Percentiles rank a stretch among this genome's conserved stretches.
These are phyloP conservation scores for Penicillium mononematosum DNA, from an alignment of 495 filamentous ascomycete genomes.

Conservation along the genomic window DNA sequence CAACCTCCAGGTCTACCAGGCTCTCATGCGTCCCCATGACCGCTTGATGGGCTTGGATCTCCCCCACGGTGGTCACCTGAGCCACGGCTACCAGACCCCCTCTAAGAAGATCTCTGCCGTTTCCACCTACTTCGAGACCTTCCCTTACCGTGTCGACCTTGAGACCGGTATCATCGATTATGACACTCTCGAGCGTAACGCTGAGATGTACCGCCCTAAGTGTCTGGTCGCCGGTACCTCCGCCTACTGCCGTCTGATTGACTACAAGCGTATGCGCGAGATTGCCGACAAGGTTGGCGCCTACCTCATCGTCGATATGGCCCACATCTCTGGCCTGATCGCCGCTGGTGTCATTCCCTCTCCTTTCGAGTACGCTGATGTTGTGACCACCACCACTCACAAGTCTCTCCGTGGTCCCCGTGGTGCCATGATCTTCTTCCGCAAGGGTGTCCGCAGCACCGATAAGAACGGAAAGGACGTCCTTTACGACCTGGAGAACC, in stretches of 20 bases:
- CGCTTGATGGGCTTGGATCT: slow-evolving; percentile 96
- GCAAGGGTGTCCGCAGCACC: slow-evolving; percentile 85
- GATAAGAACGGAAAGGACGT: slow-evolving; percentile 92
- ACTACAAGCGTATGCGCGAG: slow-evolving; percentile 95
- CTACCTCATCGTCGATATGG: slow-evolving; percentile 97
- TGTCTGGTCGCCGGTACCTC: slow-evolving; percentile 94
- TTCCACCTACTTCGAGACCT: slow-evolving; percentile 92
- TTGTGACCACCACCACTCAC: slow-evolving; percentile 99
- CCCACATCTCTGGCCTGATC: slow-evolving; percentile 96
- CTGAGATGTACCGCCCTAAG: slow-evolving; percentile 93
- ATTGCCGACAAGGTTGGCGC: slow-evolving; percentile 92
- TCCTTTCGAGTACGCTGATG: slow-evolving; percentile 90
- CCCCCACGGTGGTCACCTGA: slow-evolving; percentile 96
- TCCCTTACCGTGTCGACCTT: slow-evolving; percentile 87
- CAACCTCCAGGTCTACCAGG: slow-evolving; percentile 98
- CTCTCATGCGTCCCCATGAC: slow-evolving; percentile 95
- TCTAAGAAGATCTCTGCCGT: slow-evolving; percentile 89
- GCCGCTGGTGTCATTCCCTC: slow-evolving; percentile 91
- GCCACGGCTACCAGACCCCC: slow-evolving; percentile 96
- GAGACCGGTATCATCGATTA: slow-evolving; percentile 98
- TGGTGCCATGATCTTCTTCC: slow-evolving; percentile 99
- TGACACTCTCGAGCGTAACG: slow-evolving; percentile 86
- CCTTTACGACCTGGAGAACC: slow-evolving; percentile 88
- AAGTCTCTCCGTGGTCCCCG: slow-evolving; percentile 98
- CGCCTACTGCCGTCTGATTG: slow-evolving; percentile 97